Base-by-base conservation (phyloP, 495 filamentous ascomycete species). In the Massariosphaeria phaeospora region DNA sequence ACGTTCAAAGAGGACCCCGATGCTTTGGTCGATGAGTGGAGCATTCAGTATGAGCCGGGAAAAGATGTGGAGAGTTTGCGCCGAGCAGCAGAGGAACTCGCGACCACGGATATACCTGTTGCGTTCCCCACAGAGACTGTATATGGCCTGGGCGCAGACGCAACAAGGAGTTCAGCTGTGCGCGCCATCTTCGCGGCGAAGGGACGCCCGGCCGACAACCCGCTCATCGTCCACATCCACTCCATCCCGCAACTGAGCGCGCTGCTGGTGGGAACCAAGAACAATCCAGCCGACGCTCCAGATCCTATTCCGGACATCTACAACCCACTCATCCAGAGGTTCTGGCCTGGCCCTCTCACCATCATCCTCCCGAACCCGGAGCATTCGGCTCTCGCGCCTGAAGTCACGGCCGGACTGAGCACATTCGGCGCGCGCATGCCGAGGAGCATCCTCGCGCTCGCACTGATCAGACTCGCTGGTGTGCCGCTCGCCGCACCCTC, bases 51-150 rank as follows among this genome's bases (percentile, higher is more conserved):
- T 26, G 45, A 38, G 15, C n/a, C 39, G n/a, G 55, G 54, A 9
- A 29, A 18, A 10, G 61, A 66, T 35, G 46, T 52, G 0, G 23
- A 51, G n/a, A 48, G 65, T 43, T 63, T 84, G 50, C 64, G 45
- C 36, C 65, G 73, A 26, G 86, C 86, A 5, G 86, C 84, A 11
- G 44, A 73, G 10, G 72, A 78, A 53, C 75, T 95, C 29, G 80
- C 71, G 25, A 74, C 73, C 25, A 80, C 79, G 53, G 75, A 85
- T 66, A 73, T 79, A 23, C 90, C 91, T 15, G 87, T 99, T 35
- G 94, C 88, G 8, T 99, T 99, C 67, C 94, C 93, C 4, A 99
- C 94, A 0, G 93, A 99, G 71, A 99, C 93, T 5, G 93, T 99
- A 9, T 99, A 99, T 69, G 93, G 93, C 1, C 77, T 99, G 12